phyloP scores from a whole-genome alignment of 345 rosid species.

The Brassica incana region DNA sequence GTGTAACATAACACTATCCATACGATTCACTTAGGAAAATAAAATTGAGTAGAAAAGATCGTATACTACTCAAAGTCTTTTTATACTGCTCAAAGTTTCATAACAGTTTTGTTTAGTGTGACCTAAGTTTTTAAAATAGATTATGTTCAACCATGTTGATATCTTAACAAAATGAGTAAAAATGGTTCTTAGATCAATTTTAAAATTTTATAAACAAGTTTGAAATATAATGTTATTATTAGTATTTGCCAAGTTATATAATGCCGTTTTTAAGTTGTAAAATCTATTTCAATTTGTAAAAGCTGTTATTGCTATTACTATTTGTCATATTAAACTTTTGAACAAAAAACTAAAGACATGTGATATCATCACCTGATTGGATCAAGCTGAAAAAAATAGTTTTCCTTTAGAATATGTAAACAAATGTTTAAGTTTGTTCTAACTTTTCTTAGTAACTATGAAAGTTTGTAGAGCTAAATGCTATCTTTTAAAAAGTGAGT shows the following conservation, averaged over 20 bases:
- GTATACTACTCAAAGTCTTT: neutral
- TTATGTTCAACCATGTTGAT: neutral
- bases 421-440: neutral
- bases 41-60: neutral
- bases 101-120: neutral
- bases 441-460: constrained; percentile 4
- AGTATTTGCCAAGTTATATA: neutral
- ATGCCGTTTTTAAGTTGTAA: neutral
- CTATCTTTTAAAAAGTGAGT: neutral
- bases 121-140: neutral
- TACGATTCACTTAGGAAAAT: neutral
- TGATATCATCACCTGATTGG: neutral
- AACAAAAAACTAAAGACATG: neutral
- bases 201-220: neutral
- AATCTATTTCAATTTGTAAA: neutral
- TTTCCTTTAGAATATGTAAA: neutral
- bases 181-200: neutral
- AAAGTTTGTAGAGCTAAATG: neutral
- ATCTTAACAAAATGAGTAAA: neutral
- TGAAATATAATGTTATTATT: neutral
- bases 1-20: neutral
- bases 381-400: neutral
- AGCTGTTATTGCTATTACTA: too few relatives aligned
- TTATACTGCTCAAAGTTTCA: neutral
- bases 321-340: neutral